phyloP scores from a whole-genome alignment of 1,284 basidiomycete genomes.

The Cryptococcus sp. region DNA sequence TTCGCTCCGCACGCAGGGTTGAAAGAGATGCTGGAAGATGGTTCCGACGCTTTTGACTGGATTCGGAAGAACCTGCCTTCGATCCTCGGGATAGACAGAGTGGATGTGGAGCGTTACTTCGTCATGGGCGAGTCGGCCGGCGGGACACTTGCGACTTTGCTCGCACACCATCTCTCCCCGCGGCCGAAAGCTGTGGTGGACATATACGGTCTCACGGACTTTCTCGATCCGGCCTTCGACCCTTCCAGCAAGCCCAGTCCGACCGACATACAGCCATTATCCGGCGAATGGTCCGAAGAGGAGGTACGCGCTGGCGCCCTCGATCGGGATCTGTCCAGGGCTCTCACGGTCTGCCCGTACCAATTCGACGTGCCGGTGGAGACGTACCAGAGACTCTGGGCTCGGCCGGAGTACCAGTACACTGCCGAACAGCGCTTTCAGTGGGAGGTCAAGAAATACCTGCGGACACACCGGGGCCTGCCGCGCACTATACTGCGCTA shows the following conservation, averaged over 20 bases:
- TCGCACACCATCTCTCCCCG: slow-evolving; percentile 16
- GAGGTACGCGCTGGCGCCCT: slow-evolving; percentile 21
- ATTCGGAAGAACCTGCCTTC: slow-evolving; percentile 14
- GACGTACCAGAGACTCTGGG: slow-evolving; percentile 12
- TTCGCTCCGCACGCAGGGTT: slow-evolving; percentile 30
- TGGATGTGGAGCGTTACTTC: slow-evolving; percentile 23
- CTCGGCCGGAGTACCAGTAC: slow-evolving; percentile 14
- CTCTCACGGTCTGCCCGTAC: slow-evolving; percentile 20
- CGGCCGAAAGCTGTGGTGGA: slow-evolving; percentile 15
- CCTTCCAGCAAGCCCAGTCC: background rate
- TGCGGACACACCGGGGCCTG: slow-evolving; percentile 15
- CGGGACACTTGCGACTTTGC: slow-evolving; percentile 15
- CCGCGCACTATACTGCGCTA: slow-evolving; percentile 8
- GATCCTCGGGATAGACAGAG: slow-evolving; percentile 6
- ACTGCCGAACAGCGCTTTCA: slow-evolving; percentile 16
- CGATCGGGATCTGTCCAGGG: slow-evolving; percentile 14
- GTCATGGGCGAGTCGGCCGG: slow-evolving; percentile 36
- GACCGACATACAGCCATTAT: slow-evolving; percentile 17
- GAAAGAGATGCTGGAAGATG: slow-evolving; percentile 29
- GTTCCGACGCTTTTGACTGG: slow-evolving; percentile 27
- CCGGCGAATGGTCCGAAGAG: slow-evolving; percentile 21
- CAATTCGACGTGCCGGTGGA: slow-evolving; percentile 21
- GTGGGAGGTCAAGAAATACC: slow-evolving; percentile 22
- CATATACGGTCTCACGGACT: slow-evolving; percentile 17
- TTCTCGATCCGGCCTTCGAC: slow-evolving; percentile 2